A percentile compares a stretch with the other conserved stretches of the same genome.
These are phyloP conservation scores for Naganishia kalamii DNA, from an alignment of 768 basidiomycete genomes.

Conservation along the genomic window DNA sequence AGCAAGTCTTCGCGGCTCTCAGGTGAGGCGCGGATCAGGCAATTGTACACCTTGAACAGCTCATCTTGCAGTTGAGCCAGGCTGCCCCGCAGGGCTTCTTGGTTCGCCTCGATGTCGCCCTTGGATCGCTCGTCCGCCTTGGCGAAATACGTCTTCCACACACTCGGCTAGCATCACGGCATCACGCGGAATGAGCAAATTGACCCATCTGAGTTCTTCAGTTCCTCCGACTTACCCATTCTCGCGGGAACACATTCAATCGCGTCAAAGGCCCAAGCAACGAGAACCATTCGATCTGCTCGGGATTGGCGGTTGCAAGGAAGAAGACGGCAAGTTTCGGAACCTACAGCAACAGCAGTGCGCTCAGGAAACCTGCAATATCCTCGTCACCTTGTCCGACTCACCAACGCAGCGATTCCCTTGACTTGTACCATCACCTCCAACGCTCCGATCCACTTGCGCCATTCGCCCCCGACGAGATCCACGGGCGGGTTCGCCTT, in stretches of 20 bases:
- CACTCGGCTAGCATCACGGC: slow-evolving; percentile 55
- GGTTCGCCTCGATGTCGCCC: slow-evolving; percentile 73
- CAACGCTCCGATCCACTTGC: slow-evolving; percentile 73
- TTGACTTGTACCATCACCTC: slow-evolving; percentile 75
- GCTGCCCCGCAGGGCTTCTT: slow-evolving; percentile 76
- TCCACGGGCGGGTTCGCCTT: slow-evolving; percentile 39
- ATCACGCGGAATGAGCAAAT: neutral
- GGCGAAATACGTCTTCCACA: slow-evolving; percentile 75
- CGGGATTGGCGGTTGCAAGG: slow-evolving; percentile 33
- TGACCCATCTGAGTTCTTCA: no score
- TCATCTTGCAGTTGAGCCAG: slow-evolving; percentile 64
- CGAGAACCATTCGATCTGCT: slow-evolving; percentile 50
- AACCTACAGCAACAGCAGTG: slow-evolving; percentile 27
- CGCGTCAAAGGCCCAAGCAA: slow-evolving; percentile 78
- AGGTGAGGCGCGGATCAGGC: slow-evolving; percentile 74
- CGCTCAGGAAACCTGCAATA: neutral
- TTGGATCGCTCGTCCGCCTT: slow-evolving; percentile 69
- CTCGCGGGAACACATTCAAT: slow-evolving; percentile 75
- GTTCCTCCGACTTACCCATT: slow-evolving; percentile 77
- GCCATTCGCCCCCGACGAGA: slow-evolving; percentile 56
- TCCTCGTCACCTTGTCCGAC: slow-evolving; percentile 15
- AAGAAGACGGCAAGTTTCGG: slow-evolving; percentile 43
- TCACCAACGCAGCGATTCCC: slow-evolving; percentile 65
- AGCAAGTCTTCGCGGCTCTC: slow-evolving; percentile 74
- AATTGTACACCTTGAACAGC: slow-evolving; percentile 80